Conservation (phyloP, 805 yeast genomes). For the Saturnispora kantuleensis region DNA sequence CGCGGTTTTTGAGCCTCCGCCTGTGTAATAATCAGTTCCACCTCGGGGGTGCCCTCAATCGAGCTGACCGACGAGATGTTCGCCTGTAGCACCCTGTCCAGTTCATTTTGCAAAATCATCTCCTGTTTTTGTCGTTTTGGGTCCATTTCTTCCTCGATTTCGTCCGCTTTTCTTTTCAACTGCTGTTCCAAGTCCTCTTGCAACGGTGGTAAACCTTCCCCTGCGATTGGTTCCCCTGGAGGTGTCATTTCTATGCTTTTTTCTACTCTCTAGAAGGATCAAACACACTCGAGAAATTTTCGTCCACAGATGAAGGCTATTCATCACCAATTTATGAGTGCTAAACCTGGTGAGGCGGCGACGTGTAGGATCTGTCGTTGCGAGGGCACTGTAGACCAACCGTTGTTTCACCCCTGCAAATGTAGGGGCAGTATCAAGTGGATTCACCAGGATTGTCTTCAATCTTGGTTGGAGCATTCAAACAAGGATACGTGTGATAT, state of each 20-base stretch:
- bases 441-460: conserved; percentile 85
- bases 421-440: conserved; percentile 90
- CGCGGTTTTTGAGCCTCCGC: background rate
- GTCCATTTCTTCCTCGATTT: background rate
- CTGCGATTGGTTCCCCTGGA: background rate
- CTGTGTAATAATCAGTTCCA: conserved; percentile 4
- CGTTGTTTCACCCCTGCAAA: conserved; percentile 83
- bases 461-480: conserved; percentile 77
- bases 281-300: background rate
- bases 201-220: background rate
- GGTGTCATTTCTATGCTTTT: background rate
- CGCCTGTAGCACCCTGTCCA: background rate
- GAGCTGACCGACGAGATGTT: conserved; percentile 1
- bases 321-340: background rate
- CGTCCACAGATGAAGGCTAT: background rate
- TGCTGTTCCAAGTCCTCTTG: background rate
- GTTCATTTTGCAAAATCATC: conserved; percentile 1
- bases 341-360: conserved; percentile 27
- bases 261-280: background rate
- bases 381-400: conserved; percentile 70
- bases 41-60: conserved; percentile 9
- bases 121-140: background rate
- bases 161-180: conserved; percentile 2
- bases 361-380: conserved; percentile 92
- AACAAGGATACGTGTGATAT: conserved; percentile 72